Base-by-base conservation (phyloP, 768 basidiomycete species). In the Naganishia onofrii region DNA sequence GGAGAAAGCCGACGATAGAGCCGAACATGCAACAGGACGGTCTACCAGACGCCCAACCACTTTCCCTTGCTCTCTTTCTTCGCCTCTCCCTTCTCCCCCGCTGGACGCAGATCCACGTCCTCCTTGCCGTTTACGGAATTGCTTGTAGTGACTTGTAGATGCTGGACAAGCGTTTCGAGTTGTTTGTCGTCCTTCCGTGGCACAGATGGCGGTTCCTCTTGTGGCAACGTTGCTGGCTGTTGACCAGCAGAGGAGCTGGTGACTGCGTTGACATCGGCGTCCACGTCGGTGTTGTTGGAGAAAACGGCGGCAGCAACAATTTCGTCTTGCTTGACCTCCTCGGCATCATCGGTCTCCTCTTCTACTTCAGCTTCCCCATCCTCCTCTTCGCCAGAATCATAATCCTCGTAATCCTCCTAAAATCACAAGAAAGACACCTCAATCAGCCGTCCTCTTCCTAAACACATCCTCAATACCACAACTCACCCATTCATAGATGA, bases 401-500 rank as follows among this genome's bases (percentile, higher is more conserved):
- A 63, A 93, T 94, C 80, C 87, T 95, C 64, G 86, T 87, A 48
- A 86, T 93, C 57, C 90, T 92, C 0, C 86, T 70, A 52, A 21
- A 48, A 10, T 10, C 0, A 57, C 53, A 10, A 26, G 5, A 57
- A 26, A n/a, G 0, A 29, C 52, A 57, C 36, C n/a, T n/a, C n/a
- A n/a, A 9, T 21, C 19, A 7, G 38, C 36, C 67, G 7, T n/a
- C n/a, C 34, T 38, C 31, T 36, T 8, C 34, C 5, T 15, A 32
- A 5, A 15, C 34, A 15, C 42, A 36, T 6, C 36, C 36, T 6
- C 36, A 36, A 36, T 36, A 5, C 36, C 5, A 42, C 10, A 56
- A 86, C 91, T 77, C 77, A 97, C 95, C 57, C 93, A 94, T 80
- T 99, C 95, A 80, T 89, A 98, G 53, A 98, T 86, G 52, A 98